Base-by-base conservation (phyloP, 495 filamentous ascomycete genomes). In the Neurospora tetraspora region DNA sequence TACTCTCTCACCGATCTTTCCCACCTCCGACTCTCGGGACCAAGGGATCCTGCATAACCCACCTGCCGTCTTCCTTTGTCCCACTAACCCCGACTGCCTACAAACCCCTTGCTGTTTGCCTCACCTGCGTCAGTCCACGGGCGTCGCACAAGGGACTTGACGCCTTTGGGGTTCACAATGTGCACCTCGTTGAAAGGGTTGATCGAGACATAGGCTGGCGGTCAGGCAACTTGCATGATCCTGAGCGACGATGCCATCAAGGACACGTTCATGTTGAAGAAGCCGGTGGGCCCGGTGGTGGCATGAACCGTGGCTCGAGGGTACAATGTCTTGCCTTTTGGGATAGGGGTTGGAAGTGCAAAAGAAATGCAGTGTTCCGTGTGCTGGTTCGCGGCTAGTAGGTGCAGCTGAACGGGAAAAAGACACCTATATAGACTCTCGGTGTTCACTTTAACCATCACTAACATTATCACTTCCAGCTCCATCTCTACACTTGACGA, bases 371-470 rank as follows among this genome's bases (percentile, higher is more conserved):
- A 18, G 12, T 1, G 23, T 31, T 31, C 53, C 53, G 53, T 31
- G 11, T 61, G 3, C 31, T 34, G 53, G 23, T 61, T 18, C 23
- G 2, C 27, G 53, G 2, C 6, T 0, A 16, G 12, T 23, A 18
- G 40, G 4, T 5, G 20, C 0, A 0, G 8, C 6, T 0, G 20
- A 0, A n/a, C 0, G 2, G n/a, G n/a, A n/a, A n/a, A n/a, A n/a
- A n/a, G n/a, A n/a, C n/a, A n/a, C 1, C 1, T 34, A 61, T 61
- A 61, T 16, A 61, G 3, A 2, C 4, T 18, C 6, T 4, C 0
- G 5, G 0, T 0, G 1, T 31, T 0, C 0, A 6, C 12, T 9
- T 18, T 0, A 34, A 16, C 0, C 0, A 1, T 61, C 27, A n/a
- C n/a, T n/a, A n/a, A n/a, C n/a, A n/a, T n/a, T n/a, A n/a, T n/a